phyloP scores from a whole-genome alignment of 2,329 filamentous ascomycete species.

The Davidsoniella australis region DNA sequence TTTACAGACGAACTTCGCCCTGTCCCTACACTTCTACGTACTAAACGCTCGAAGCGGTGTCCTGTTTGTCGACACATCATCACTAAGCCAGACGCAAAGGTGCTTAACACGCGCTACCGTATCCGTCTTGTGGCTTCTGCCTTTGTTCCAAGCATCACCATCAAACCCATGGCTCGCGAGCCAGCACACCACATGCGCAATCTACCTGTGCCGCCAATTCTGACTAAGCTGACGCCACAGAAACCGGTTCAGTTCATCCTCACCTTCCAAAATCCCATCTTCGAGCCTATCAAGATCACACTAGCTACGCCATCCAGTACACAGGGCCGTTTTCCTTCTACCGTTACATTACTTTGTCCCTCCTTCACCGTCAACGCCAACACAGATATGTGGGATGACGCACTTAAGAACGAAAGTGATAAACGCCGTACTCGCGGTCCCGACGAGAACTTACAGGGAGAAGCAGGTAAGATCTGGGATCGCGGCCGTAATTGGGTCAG shows the following conservation, averaged over 20 bases:
- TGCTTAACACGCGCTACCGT: constrained; percentile 74
- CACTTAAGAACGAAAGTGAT: constrained; percentile 38
- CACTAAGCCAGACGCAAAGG: constrained; percentile 82
- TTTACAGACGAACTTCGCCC: constrained; percentile 66
- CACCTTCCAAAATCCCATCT: constrained; percentile 85
- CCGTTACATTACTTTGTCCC: constrained; percentile 83
- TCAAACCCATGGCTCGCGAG: constrained; percentile 38
- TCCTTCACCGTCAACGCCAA: constrained; percentile 90
- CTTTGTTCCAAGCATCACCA: constrained; percentile 69
- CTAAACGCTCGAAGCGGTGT: constrained; percentile 88
- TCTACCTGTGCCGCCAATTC: constrained; percentile 15
- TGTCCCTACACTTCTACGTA: constrained; percentile 65
- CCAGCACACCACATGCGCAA: constrained; percentile 11
- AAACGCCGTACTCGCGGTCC: constrained; percentile 23
- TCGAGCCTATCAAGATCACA: constrained; percentile 74
- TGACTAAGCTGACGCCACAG: constrained; percentile 32
- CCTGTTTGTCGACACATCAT: constrained; percentile 87
- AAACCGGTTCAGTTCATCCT: constrained; percentile 63
- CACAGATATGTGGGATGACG: constrained; percentile 77
- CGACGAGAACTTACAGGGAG: constrained; percentile 26
- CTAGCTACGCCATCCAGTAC: constrained; percentile 70
- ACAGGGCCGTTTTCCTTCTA: constrained; percentile 57
- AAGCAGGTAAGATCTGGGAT: constrained; percentile 94
- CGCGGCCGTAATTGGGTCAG: constrained; percentile 86
- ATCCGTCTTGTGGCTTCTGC: constrained; percentile 78